Evolutionary conservation across 495 filamentous ascomycete genomes (phyloP), one percentile per base, ranked within the genome.

Genomic region (Aspergillus sparsus): DNA sequence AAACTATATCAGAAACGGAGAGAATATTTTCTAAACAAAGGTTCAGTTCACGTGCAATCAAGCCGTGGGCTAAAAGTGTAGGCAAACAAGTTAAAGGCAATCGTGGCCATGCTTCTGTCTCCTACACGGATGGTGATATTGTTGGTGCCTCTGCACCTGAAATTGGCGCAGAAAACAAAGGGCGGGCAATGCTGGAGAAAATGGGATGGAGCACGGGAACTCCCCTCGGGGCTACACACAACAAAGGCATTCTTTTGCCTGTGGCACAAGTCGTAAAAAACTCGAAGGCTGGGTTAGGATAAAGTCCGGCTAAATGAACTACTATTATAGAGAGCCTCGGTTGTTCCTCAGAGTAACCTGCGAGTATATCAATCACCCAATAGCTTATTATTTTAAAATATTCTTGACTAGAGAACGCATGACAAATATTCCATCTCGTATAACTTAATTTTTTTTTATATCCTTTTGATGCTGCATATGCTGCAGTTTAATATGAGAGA

Each of bases 131-230:
- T 62, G 94, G 94, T n/a, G 91, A 97, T 57, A 75, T 96, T 45
- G 92, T 97, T 16, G 94, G 93, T 44, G 90, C 82, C 10, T 82
- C 83, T 35, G 94, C 93, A 0, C 88, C 90, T 2, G 93, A 96
- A 71, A 79, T 99, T 31, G 90, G 91, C 1, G 78, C 74, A 4
- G 91, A 89, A 49, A 99, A 97, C 61, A 88, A 82, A 64, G 94
- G 94, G 18, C 82, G 91, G 45, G 86, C 85, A 4, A 91, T 99
- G 89, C 70, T 99, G 54, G 92, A 97, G 73, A 98, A 93, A 76
- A 98, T 98, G 94, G 94, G 94, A 15, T 99, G 95, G 91, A 89
- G 81, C 60, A 87, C 83, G 47, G 94, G 94, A 5, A 98, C 87
- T 72, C 88, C 87, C 7, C 79, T 99, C n/a, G 94, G 94, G 44